Evolutionary conservation across 2,329 filamentous ascomycete species (phyloP), one percentile per base, ranked within the genome.

Genomic region (Thermomyces lanuginosus): DNA sequence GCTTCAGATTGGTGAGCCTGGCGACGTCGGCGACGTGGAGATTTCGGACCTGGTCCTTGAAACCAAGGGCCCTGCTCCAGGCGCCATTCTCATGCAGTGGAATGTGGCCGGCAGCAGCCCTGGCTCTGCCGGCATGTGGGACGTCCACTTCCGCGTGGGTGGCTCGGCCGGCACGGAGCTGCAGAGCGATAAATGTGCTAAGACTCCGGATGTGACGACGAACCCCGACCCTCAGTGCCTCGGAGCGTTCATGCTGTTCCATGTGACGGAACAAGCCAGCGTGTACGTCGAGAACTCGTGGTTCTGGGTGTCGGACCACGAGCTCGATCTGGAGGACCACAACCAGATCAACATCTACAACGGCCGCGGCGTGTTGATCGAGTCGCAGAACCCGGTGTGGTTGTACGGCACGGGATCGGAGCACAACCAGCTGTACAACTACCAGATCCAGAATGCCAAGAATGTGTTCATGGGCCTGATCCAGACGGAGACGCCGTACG

Each of bases 81-180:
- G 86, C 38, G 86, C 83, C 10, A 81, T 92, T 44, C 67, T 93
- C 47, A 72, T 93, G 58, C 69, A 93, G 51, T 93, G 82, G 78
- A 93, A 93, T 55, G 61, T 92, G 21, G 71, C 70, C 22, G 75
- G 72, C 18, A 29, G 47, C 13, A 41, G 44, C 5, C 65, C 74
- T 31, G 82, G 81, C 24, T 68, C 72, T 1, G 74, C 73, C 11
- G 86, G 72, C 35, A 73, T 93, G 55, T 98, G 84, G 80, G 89
- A 98, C 44, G 75, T 84, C n/a, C 89, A 98, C 61, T 76, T 89
- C 58, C 81, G 89, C 45, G 70, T 98, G 41, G 86, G 83, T 42
- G 89, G 89, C 22, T 74, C 76, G 29, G 75, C 78, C 4, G 86
- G 86, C 33, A 91, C 84, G 15, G 56, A 79, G 37, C 67, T 95